Base-by-base conservation (phyloP, 2,329 filamentous ascomycete species). In the Aspergillus quadrilineatus region DNA sequence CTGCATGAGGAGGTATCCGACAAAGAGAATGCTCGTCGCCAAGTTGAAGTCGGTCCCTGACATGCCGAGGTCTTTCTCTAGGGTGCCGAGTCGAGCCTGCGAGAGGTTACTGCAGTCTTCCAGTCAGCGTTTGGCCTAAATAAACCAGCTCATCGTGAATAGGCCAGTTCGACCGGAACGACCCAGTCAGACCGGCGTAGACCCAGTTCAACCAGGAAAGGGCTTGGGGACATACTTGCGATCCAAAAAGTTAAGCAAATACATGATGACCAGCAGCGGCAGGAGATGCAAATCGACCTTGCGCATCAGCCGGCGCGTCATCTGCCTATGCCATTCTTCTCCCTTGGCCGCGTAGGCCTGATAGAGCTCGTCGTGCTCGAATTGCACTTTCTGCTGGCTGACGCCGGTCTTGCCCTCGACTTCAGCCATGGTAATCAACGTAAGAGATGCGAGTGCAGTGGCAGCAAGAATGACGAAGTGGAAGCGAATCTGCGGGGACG, bases 1-100 rank as follows among this genome's bases (percentile, higher is more conserved):
- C 65, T 87, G 83, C 79, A 86, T 85, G 10, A 85, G 69, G 0
- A 86, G 71, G 61, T 87, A 87, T 3, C 83, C 73, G 42, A 85
- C 81, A 58, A 84, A 85, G 30, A 83, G 72, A 61, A 83, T 81
- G 58, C 77, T 79, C 4, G 79, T 82, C 9, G 79, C 78, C 1
- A 83, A 68, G 60, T 85, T 84, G 64, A 82, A 85, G 47, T 86
- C 80, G 2, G 80, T 84, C 6, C 81, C 81, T 5, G 65, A 72
- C 79, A 85, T 82, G 1, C 69, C 69, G 0, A 85, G 70, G 55
- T 85, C 83, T 22, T 72, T 55, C 56, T 85, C 82, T 0, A 85
- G 71, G 0, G 77, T 77, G 0, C 80, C 81, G 32, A 84, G 75
- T 4, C 82, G 75, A 0, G 82, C 82, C 63, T 85, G 81, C 0